phyloP scores from a whole-genome alignment of 352 stramenopile species.

The Hyaloperonospora brassicae region DNA sequence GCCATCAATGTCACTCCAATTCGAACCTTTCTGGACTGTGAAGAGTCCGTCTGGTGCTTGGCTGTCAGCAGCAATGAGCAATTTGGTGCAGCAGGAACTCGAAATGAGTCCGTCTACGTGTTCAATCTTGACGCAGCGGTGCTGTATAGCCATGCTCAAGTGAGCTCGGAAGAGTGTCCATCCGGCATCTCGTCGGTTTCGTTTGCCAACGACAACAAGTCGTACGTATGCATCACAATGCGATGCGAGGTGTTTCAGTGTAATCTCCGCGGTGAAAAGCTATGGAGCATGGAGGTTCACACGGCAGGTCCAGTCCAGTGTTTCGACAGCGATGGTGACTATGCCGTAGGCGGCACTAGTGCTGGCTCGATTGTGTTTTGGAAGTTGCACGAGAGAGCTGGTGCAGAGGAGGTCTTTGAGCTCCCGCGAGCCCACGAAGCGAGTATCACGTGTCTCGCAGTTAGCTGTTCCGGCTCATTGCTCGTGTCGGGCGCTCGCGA shows the following conservation, averaged over 20 bases:
- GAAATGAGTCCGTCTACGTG: conserved; percentile 51
- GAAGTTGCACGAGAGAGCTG: conserved; percentile 40
- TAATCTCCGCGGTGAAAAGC: conserved; percentile 37
- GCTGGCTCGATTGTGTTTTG: conserved; percentile 59
- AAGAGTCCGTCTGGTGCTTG: conserved; percentile 59
- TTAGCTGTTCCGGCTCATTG: conserved; percentile 42
- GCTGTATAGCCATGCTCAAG: conserved; percentile 29
- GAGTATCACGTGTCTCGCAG: conserved; percentile 52
- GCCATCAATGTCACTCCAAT: conserved; percentile 44
- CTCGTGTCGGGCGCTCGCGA: conserved; percentile 56
- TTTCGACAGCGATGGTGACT: conserved; percentile 67
- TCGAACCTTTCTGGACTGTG: conserved; percentile 49
- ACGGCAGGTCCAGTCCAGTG: conserved; percentile 49
- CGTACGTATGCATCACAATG: conserved; percentile 63
- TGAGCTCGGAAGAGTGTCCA: conserved; percentile 21
- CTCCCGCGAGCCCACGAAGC: conserved; percentile 53
- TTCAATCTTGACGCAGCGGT: conserved; percentile 28
- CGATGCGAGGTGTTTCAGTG: conserved; percentile 60
- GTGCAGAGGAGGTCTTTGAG: conserved; percentile 47
- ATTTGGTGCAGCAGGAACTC: conserved; percentile 42
- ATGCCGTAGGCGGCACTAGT: conserved; percentile 57
- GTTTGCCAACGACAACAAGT: conserved; percentile 43
- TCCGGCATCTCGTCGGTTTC: conserved; percentile 46
- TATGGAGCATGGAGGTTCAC: conserved; percentile 44
- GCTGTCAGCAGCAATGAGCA: conserved; percentile 49